A percentile compares a stretch with the other conserved stretches of the same genome.
Conservation (phyloP, 345 rosid genomes). For the Linum trigynum region DNA sequence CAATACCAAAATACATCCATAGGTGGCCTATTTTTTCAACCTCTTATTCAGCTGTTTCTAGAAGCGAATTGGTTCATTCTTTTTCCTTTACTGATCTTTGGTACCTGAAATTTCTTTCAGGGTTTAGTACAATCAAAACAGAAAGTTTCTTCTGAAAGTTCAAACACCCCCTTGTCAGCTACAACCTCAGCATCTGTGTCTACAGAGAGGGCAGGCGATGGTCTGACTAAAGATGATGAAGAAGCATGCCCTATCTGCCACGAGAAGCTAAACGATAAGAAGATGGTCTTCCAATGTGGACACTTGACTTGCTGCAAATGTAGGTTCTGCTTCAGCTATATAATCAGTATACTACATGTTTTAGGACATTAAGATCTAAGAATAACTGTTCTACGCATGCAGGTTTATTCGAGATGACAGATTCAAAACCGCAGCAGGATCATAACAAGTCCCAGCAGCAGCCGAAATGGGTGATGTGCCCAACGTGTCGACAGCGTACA, state of each 20-base stretch:
- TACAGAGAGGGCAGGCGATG: constrained; percentile 30
- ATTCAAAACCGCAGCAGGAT: constrained; percentile 36
- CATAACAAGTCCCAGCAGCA: constrained; percentile 20
- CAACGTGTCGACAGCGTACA: constrained; percentile 84
- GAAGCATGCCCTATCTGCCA: constrained; percentile 93
- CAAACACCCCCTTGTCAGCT: constrained; percentile 30
- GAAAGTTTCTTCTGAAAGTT: constrained; percentile 32
- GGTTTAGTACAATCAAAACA: constrained; percentile 65
- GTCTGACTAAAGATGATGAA: constrained; percentile 32
- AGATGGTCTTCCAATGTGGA: constrained; percentile 95
- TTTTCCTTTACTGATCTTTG: neutral
- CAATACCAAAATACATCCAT: no score
- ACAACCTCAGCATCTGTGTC: constrained; percentile 18
- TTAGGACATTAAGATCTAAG: neutral
- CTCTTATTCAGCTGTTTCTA: no score
- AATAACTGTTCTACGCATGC: constrained; percentile 8
- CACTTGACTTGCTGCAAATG: constrained; percentile 91
- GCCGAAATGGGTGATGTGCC: constrained; percentile 82
- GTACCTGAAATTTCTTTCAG: constrained; percentile 28
- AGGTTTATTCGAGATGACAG: constrained; percentile 84
- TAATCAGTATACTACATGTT: neutral
- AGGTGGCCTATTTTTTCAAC: no score
- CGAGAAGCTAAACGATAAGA: constrained; percentile 60
- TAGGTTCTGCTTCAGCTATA: constrained; percentile 24
- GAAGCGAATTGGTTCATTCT: no score